phyloP scores from a whole-genome alignment of 2,329 filamentous ascomycete species.

The Fusarium annulatum region DNA sequence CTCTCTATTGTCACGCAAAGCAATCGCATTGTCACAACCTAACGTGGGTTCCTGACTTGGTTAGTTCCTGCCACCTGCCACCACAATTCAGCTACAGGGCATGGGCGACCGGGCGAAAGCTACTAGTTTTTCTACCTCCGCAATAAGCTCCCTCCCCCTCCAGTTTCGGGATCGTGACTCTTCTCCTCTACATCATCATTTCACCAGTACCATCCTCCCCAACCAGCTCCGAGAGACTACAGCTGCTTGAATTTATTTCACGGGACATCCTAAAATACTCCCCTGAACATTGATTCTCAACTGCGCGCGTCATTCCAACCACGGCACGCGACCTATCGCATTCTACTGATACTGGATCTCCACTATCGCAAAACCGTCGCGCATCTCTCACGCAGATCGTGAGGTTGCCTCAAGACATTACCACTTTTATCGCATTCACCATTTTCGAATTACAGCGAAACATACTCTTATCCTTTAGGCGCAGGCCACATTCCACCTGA shows the following conservation, averaged over 20 bases:
- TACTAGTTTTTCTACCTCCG: slow-evolving; percentile 40
- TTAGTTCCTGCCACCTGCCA: slow-evolving; percentile 32
- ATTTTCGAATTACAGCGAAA: background rate
- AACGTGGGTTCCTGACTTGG: slow-evolving; percentile 4
- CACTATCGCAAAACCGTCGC: slow-evolving; percentile 19
- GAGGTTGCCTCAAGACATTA: background rate
- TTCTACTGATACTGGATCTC: slow-evolving; percentile 20
- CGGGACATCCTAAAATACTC: background rate
- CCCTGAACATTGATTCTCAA: background rate
- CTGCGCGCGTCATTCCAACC: slow-evolving; percentile 7
- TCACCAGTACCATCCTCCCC: background rate
- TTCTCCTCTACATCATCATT: slow-evolving; percentile 42
- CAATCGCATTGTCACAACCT: slow-evolving; percentile 22
- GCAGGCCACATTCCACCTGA: slow-evolving; percentile 2
- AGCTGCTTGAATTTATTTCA: background rate
- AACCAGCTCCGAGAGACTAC: background rate
- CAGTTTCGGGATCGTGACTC: slow-evolving; percentile 9
- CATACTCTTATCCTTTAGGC: slow-evolving; percentile 1
- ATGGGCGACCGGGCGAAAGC: slow-evolving; percentile 27
- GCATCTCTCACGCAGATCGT: background rate
- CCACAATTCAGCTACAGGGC: slow-evolving; percentile 29
- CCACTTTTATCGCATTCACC: background rate
- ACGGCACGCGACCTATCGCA: slow-evolving; percentile 30
- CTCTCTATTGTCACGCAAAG: background rate
- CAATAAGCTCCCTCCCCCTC: slow-evolving; percentile 28